A percentile compares a stretch with the other conserved stretches of the same genome.
Evolutionary conservation across 768 basidiomycete species (phyloP).

Genomic region (Termitomyces heimii): DNA sequence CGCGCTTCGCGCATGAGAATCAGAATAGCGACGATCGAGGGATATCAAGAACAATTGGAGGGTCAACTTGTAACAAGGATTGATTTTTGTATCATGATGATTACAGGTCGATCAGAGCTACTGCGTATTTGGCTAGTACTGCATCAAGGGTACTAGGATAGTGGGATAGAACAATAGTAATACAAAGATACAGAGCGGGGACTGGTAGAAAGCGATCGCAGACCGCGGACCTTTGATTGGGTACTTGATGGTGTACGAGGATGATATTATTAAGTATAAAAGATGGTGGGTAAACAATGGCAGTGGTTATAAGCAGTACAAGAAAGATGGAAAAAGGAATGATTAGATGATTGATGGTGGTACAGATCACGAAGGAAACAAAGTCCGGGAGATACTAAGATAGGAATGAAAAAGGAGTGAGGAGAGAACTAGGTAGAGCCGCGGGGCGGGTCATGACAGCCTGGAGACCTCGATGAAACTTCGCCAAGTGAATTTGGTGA

Average conservation of each 20-base stretch:
- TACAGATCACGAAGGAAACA: neutral
- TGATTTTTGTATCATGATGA: too few species aligned
- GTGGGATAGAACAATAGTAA: neutral
- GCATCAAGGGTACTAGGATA: neutral
- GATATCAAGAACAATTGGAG: too few species aligned
- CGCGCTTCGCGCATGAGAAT: too few species aligned
- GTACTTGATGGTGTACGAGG: neutral
- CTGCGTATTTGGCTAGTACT: neutral
- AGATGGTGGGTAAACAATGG: neutral
- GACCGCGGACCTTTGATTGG: neutral
- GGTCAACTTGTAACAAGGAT: too few species aligned
- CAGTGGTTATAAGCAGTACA: neutral
- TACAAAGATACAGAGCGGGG: neutral
- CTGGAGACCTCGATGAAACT: slow-evolving; percentile 57
- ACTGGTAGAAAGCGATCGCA: slow-evolving; percentile 2
- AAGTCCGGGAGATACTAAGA: neutral
- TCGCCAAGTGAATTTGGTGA: slow-evolving; percentile 49
- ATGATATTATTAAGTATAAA: neutral
- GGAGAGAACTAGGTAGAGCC: neutral
- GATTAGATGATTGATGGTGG: neutral
- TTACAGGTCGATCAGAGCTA: too few species aligned
- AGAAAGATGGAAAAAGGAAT: neutral
- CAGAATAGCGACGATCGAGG: too few species aligned
- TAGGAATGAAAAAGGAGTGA: neutral
- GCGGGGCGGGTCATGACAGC: slow-evolving; percentile 19